Evolutionary conservation across 2,329 filamentous ascomycete species (phyloP).

Genomic region (Macrophomina phaseolina): DNA sequence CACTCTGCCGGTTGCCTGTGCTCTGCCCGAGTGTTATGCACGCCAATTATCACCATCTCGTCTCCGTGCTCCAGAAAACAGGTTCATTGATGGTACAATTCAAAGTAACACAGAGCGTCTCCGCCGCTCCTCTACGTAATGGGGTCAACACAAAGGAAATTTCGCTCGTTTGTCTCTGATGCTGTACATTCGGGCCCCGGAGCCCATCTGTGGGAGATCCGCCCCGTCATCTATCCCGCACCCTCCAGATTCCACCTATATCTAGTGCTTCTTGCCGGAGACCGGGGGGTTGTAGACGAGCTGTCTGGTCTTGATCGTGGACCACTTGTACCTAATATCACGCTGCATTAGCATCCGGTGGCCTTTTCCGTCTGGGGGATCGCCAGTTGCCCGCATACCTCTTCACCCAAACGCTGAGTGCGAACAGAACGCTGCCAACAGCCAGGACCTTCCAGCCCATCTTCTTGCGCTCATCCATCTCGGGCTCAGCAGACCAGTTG

Average conservation of each 20-base stretch:
- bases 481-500: slow-evolving; percentile 98
- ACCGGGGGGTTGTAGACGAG: slow-evolving; percentile 80
- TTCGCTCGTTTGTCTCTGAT: slow-evolving; percentile 27
- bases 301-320: slow-evolving; percentile 94
- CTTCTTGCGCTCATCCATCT: slow-evolving; percentile 99
- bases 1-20: slow-evolving; percentile 22
- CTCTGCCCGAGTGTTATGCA: slow-evolving; percentile 5
- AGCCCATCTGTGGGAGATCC: neutral
- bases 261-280: slow-evolving; percentile 21
- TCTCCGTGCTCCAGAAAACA: slow-evolving; percentile 14
- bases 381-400: slow-evolving; percentile 55
- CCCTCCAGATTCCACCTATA: neutral
- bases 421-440: slow-evolving; percentile 78
- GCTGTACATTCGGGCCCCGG: slow-evolving; percentile 25
- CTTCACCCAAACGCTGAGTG: slow-evolving; percentile 96
- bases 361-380: slow-evolving; percentile 4
- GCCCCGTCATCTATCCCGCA: slow-evolving; percentile 5
- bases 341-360: slow-evolving; percentile 36
- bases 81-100: slow-evolving; percentile 25
- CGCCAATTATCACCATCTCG: slow-evolving; percentile 7
- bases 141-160: slow-evolving; percentile 28
- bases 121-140: slow-evolving; percentile 27
- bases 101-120: slow-evolving; percentile 24
- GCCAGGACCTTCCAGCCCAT: slow-evolving; percentile 98
- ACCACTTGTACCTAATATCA: slow-evolving; percentile 83